Percentiles rank a stretch among this genome's conserved stretches.
Conservation (phyloP, 306 rosid species). For the Boehmeria nivea region DNA sequence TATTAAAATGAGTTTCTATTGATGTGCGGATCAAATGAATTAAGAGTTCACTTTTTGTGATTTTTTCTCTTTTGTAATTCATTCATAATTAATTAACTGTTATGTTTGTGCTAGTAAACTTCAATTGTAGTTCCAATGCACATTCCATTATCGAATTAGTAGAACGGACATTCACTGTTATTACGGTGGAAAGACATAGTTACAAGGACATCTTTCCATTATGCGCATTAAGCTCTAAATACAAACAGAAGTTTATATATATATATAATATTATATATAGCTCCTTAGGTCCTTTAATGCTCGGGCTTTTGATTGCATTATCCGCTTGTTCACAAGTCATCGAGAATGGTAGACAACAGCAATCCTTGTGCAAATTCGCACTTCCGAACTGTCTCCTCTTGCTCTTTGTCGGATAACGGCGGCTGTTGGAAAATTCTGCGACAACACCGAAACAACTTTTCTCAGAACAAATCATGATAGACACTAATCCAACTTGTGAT, state of each 20-base stretch:
- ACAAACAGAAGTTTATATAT: too few relatives aligned
- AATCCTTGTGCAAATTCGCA: conserved; percentile 75
- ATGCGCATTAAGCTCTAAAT: conserved; percentile 31
- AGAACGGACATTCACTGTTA: too few relatives aligned
- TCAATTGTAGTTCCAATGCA: too few relatives aligned
- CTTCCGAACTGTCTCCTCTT: conserved; percentile 62
- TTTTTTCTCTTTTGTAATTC: too few relatives aligned
- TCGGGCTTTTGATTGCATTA: conserved; percentile 9
- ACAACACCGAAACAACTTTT: neutral
- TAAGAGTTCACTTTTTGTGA: too few relatives aligned
- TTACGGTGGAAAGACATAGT: neutral
- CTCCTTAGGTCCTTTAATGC: conserved; percentile 31
- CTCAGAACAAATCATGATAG: too few relatives aligned
- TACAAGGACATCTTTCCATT: conserved; percentile 40
- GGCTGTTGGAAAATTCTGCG: conserved; percentile 47
- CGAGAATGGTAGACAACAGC: conserved; percentile 65
- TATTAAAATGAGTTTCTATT: too few relatives aligned
- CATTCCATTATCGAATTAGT: too few relatives aligned
- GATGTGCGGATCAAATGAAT: too few relatives aligned
- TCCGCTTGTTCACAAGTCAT: conserved; percentile 23
- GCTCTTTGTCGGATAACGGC: conserved; percentile 44
- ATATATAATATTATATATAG: conserved; percentile 25
- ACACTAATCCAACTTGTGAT: too few relatives aligned
- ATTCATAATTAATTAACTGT: too few relatives aligned
- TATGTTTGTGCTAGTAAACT: too few relatives aligned